A percentile compares a stretch with the other conserved stretches of the same genome.
Evolutionary conservation across 2,329 filamentous ascomycete genomes (phyloP).

Genomic region (Aspergillus ustus): DNA sequence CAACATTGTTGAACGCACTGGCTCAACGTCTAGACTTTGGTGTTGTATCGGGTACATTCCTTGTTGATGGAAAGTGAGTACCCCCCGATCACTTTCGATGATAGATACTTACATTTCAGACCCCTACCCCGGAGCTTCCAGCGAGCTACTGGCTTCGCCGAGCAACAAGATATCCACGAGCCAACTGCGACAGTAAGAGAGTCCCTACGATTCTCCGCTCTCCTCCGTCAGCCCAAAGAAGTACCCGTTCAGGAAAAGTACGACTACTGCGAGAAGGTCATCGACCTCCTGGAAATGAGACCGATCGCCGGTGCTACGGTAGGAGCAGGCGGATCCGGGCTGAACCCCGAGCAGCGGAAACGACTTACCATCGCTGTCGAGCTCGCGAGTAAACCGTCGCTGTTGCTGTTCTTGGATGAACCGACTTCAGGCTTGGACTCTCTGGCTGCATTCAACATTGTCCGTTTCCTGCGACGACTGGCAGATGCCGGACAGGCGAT

Average conservation of each 20-base stretch:
- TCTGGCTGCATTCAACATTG: slow-evolving; percentile 69
- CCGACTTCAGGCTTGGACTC: slow-evolving; percentile 70
- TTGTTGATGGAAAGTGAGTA: slow-evolving; percentile 51
- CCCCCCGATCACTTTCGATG: background rate
- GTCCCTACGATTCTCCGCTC: slow-evolving; percentile 67
- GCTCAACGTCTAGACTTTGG: slow-evolving; percentile 53
- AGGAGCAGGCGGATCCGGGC: slow-evolving; percentile 61
- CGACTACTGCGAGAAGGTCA: slow-evolving; percentile 69
- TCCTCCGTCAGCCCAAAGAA: slow-evolving; percentile 64
- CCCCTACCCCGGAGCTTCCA: slow-evolving; percentile 56
- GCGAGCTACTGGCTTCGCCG: slow-evolving; percentile 58
- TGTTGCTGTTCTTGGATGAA: slow-evolving; percentile 66
- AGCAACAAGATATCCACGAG: slow-evolving; percentile 72
- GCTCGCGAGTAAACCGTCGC: slow-evolving; percentile 64
- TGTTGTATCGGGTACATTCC: slow-evolving; percentile 48
- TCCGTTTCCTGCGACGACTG: slow-evolving; percentile 65
- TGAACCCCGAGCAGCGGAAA: slow-evolving; percentile 70
- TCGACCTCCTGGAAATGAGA: slow-evolving; percentile 72
- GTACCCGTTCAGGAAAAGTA: slow-evolving; percentile 66
- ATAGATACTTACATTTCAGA: slow-evolving; percentile 27
- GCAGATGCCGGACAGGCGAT: slow-evolving; percentile 82
- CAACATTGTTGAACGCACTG: slow-evolving; percentile 52
- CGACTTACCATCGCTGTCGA: slow-evolving; percentile 68
- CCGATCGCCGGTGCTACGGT: slow-evolving; percentile 69
- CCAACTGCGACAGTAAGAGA: slow-evolving; percentile 69